Base-by-base conservation (phyloP, 2,329 filamentous ascomycete species). In the Fusarium floridanum region DNA sequence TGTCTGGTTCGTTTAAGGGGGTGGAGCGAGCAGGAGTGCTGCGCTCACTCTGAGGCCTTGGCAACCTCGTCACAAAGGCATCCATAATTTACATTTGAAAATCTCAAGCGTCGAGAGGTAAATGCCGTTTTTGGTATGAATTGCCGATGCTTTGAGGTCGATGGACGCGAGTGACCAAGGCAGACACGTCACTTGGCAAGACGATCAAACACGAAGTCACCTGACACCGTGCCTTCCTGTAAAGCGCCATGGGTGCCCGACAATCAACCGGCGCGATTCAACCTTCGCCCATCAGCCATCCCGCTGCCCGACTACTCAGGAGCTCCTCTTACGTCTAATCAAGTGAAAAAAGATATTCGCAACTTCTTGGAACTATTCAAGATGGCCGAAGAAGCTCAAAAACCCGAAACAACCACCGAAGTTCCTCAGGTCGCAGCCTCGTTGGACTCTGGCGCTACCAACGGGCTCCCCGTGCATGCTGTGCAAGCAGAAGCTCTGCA, bases 191-290 rank as follows among this genome's bases (percentile, higher is more conserved):
- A 65, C 36, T 43, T 57, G 64, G 66, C 55, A 48, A 45, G 39
- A 55, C 55, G 64, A 65, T 55, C 39, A 56, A 75, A 82, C 83
- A 79, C 83, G 83, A 83, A 79, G 78, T 84, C 83, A 85, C 78
- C 80, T 85, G 83, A 85, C 79, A 72, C 29, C 67, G 70, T 64
- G 60, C 43, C 41, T 59, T 43, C 3, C 37, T 62, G 24, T 48
- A 20, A 67, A 61, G 22, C 16, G 37, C 12, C 22, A 14, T 48
- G 12, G 56, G 65, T 43, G 39, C 27, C 77, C 78, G 77, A 78
- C 6, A 71, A 74, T 78, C 70, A 75, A 29, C 78, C 78, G 78
- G 76, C 74, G 77, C 74, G 65, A 74, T 36, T 70, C 62, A 62
- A 48, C 39, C 32, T 36, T 48, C 22, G 16, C 48, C 34, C 27